A percentile compares a stretch with the other conserved stretches of the same genome.
Evolutionary conservation across 208 protist genomes (phyloP).

Genomic region (Herpetomonas muscarum): DNA sequence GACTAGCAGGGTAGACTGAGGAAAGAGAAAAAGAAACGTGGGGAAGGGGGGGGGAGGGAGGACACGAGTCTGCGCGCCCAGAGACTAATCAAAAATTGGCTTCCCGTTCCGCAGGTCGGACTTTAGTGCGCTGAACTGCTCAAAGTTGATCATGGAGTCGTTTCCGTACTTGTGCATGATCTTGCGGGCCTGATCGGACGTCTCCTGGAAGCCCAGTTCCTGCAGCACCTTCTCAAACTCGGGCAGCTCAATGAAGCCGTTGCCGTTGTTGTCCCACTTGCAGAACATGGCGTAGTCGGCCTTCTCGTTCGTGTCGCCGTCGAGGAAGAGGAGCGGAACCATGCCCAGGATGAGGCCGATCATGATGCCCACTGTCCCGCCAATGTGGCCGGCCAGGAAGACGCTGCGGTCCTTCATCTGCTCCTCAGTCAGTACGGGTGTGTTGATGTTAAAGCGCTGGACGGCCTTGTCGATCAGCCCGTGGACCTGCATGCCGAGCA

Average conservation of each 20-base stretch:
- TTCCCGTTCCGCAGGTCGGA: constrained; percentile 67
- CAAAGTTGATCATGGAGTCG: constrained; percentile 54
- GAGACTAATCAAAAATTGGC: constrained; percentile 48
- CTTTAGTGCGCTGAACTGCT: constrained; percentile 68
- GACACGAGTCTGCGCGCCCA: neutral
- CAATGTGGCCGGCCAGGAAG: constrained; percentile 86
- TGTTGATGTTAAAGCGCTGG: constrained; percentile 69
- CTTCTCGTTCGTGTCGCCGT: constrained; percentile 67
- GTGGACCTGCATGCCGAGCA: constrained; percentile 89
- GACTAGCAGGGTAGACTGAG: neutral
- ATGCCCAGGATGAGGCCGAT: constrained; percentile 84
- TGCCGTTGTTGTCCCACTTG: constrained; percentile 65
- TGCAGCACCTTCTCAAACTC: constrained; percentile 59
- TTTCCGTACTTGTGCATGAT: constrained; percentile 74
- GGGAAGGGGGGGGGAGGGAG: neutral
- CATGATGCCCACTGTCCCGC: constrained; percentile 86
- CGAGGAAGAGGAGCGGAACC: constrained; percentile 74
- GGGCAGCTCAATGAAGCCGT: constrained; percentile 63
- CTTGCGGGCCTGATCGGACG: constrained; percentile 23
- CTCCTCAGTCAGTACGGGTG: constrained; percentile 71
- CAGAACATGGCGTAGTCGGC: constrained; percentile 77
- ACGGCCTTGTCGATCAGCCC: constrained; percentile 87
- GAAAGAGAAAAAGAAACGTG: neutral
- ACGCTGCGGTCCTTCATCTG: constrained; percentile 79
- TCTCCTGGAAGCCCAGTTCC: constrained; percentile 53